Conservation (phyloP, 2,329 filamentous ascomycete genomes). For the Xylaria multiplex region DNA sequence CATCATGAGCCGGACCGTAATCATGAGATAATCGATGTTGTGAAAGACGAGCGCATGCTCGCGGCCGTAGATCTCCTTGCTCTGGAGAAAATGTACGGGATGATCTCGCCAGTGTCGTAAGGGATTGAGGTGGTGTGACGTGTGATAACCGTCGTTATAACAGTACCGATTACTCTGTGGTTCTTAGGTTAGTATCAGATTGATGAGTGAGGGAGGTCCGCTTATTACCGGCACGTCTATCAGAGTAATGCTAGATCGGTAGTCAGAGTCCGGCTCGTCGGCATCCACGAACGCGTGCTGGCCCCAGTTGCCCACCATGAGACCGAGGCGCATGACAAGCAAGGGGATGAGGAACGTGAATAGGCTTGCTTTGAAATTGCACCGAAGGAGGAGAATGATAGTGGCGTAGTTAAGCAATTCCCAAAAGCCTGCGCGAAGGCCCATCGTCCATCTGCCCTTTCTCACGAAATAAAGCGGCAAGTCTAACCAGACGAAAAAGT, state of each 20-base stretch:
- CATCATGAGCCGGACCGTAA: constrained; percentile 73
- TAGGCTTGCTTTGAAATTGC: constrained; percentile 65
- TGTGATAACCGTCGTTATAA: constrained; percentile 86
- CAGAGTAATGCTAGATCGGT: constrained; percentile 79
- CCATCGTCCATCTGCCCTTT: constrained; percentile 67
- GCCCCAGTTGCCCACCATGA: constrained; percentile 88
- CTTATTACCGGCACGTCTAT: constrained; percentile 78
- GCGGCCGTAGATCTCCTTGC: constrained; percentile 72
- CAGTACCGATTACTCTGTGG: constrained; percentile 80
- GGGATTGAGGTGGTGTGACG: constrained; percentile 82
- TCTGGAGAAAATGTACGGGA: constrained; percentile 75
- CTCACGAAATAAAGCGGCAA: constrained; percentile 77
- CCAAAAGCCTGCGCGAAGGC: constrained; percentile 66
- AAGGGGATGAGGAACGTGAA: constrained; percentile 76
- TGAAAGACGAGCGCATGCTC: constrained; percentile 80
- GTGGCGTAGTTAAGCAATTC: constrained; percentile 68
- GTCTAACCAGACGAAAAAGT: constrained; percentile 78
- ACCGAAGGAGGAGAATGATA: constrained; percentile 61
- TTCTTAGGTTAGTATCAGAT: neutral
- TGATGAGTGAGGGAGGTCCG: neutral
- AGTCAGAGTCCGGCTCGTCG: constrained; percentile 79
- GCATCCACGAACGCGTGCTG: constrained; percentile 85
- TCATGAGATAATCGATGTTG: constrained; percentile 83
- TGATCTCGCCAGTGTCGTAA: constrained; percentile 84
- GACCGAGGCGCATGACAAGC: constrained; percentile 70